Percentiles rank a stretch among this genome's conserved stretches.
phyloP scores from a whole-genome alignment of 2,329 filamentous ascomycete genomes.

The Aspergillus thermomutatus region DNA sequence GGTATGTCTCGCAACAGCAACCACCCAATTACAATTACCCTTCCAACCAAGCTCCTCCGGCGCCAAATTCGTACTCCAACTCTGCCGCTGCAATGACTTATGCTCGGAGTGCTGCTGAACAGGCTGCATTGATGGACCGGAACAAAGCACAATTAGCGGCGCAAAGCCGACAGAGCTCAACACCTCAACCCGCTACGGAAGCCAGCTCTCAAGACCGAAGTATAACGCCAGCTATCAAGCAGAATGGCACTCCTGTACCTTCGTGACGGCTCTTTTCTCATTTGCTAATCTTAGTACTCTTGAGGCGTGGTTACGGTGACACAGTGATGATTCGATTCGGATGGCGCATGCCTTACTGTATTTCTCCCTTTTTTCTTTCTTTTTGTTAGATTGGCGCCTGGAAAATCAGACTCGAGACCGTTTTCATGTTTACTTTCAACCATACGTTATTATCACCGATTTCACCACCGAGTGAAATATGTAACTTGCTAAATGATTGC shows the following conservation, averaged over 20 bases:
- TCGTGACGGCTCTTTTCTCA: constrained; percentile 11
- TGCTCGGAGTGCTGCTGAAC: constrained; percentile 38
- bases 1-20: constrained; percentile 29
- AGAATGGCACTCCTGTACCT: constrained; percentile 28
- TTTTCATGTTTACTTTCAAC: background rate
- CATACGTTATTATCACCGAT: background rate
- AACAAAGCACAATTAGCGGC: constrained; percentile 37
- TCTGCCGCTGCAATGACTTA: constrained; percentile 35
- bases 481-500: background rate
- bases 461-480: background rate
- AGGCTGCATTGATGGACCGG: constrained; percentile 37
- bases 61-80: constrained; percentile 31
- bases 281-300: background rate
- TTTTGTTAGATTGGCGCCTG: constrained; percentile 8
- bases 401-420: background rate
- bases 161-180: constrained; percentile 29
- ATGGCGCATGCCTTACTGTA: constrained; percentile 14
- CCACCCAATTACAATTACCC: constrained; percentile 27
- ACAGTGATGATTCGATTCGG: constrained; percentile 3
- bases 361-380: constrained; percentile 14
- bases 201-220: constrained; percentile 33
- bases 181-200: constrained; percentile 31
- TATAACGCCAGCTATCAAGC: constrained; percentile 31
- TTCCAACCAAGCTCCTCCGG: constrained; percentile 27
- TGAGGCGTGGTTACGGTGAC: constrained; percentile 6